phyloP scores from a whole-genome alignment of 73 alveolate species.

The Urostyla sp. region DNA sequence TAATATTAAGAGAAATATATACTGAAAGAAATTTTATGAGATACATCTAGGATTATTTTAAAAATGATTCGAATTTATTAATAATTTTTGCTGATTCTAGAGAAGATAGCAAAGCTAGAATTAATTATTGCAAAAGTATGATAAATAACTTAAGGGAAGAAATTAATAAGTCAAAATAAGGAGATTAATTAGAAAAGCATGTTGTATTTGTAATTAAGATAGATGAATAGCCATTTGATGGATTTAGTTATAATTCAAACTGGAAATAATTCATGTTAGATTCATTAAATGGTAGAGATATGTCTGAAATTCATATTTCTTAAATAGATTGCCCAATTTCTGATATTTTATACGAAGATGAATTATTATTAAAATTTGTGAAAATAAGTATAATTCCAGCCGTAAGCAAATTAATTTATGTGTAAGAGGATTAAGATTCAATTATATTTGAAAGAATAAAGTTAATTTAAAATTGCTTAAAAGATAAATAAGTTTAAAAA shows the following conservation, averaged over 20 bases:
- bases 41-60: not conserved
- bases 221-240: not conserved
- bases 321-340: no score
- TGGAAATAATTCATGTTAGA: not conserved
- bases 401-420: not conserved
- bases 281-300: not conserved
- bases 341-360: not conserved
- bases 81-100: not conserved
- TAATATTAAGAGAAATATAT: not conserved
- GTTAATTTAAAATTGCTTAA: not conserved
- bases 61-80: no score
- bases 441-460: not conserved
- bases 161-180: not conserved
- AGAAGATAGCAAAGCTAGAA: not conserved
- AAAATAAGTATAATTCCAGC: not conserved
- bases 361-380: no score
- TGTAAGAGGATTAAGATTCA: not conserved
- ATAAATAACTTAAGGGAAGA: not conserved
- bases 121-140: not conserved
- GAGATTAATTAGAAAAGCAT: not conserved
- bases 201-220: not conserved
- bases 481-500: not conserved
- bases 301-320: not conserved
- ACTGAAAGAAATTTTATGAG: not conserved
- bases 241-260: not conserved